Percentiles rank a stretch among this genome's conserved stretches.
These are phyloP conservation scores for Plicaturopsis crispa DNA, from an alignment of 768 basidiomycete genomes.

Conservation along the genomic window DNA sequence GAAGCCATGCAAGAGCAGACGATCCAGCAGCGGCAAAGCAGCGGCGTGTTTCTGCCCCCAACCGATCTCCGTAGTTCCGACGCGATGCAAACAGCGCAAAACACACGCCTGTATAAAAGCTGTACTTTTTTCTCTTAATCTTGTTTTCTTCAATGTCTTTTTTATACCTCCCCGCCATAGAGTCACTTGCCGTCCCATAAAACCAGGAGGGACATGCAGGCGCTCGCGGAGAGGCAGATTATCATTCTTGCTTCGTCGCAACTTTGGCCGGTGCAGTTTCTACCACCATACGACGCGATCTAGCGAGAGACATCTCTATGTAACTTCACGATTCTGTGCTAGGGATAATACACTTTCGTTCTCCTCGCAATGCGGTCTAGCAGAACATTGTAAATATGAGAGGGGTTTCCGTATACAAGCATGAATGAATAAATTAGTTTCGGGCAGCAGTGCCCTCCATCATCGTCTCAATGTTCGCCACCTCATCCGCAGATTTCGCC, in stretches of 20 bases:
- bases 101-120: no score
- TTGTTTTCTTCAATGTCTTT: constrained; percentile 26
- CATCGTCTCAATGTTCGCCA: constrained; percentile 6
- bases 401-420: no score
- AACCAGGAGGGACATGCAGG: constrained; percentile 41
- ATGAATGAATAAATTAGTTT: no score
- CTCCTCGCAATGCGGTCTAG: no score
- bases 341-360: no score
- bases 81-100: constrained; percentile 29
- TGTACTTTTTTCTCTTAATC: constrained; percentile 3
- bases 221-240: constrained; percentile 67
- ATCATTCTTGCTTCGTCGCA: constrained; percentile 17
- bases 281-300: constrained; percentile 12
- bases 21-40: no score
- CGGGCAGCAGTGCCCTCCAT: constrained; percentile 9
- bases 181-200: constrained; percentile 55
- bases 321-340: not conserved
- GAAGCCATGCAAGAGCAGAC: constrained; percentile 51
- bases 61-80: no score
- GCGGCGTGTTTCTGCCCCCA: no score
- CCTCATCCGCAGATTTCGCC: constrained; percentile 26
- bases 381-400: no score
- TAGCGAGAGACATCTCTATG: constrained; percentile 14
- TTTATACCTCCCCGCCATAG: constrained; percentile 55
- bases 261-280: constrained; percentile 9